Base-by-base conservation (phyloP, 2,329 filamentous ascomycete genomes). In the Botrytis sinoallii region DNA sequence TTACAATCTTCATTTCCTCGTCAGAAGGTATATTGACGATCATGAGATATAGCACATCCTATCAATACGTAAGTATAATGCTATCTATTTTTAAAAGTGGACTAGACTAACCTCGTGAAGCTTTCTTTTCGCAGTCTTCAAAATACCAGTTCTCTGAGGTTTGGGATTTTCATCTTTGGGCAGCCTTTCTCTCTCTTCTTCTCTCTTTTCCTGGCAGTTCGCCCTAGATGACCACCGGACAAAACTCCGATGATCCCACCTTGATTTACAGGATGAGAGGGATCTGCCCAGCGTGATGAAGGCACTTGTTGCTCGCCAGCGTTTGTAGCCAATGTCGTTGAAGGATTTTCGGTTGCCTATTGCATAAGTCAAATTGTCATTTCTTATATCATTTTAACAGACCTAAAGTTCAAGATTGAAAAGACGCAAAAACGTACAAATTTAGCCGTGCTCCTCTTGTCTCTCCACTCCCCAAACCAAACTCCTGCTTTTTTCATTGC, bases 31-130 rank as follows among this genome's bases (percentile, higher is more conserved):
- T 67, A 32, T 79, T 86, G 20, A 87, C 85, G 74, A 87, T 84
- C 79, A 86, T 84, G 73, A 88, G 76, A 76, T 87, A 88, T 48
- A 87, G 74, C n/a, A 87, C 84, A 79, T 86, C 83, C 83, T 86
- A 74, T 42, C 46, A n/a, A 10, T 10, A 60, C 52, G 29, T 73
- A 60, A 75, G 69, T n/a, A 44, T 38, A 35, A 69, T 63, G 46
- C 40, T 29, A 18, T n/a, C 32, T 3, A 6, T 4, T 10, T 20
- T 22, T 10, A 35, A 63, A 16, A 42, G 77, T 46, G 66, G 55
- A 46, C 66, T 66, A 35, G 35, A 70, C 72, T 74, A 42, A 60
- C 75, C 75, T 64, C 72, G 61, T 52, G 73, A 69, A 70, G 64
- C 29, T 72, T 61, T 25, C 55, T 68, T 48, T 71, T 75, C 32